phyloP scores from a whole-genome alignment of 2,329 filamentous ascomycete genomes.

The Aspergillus chevalieri region DNA sequence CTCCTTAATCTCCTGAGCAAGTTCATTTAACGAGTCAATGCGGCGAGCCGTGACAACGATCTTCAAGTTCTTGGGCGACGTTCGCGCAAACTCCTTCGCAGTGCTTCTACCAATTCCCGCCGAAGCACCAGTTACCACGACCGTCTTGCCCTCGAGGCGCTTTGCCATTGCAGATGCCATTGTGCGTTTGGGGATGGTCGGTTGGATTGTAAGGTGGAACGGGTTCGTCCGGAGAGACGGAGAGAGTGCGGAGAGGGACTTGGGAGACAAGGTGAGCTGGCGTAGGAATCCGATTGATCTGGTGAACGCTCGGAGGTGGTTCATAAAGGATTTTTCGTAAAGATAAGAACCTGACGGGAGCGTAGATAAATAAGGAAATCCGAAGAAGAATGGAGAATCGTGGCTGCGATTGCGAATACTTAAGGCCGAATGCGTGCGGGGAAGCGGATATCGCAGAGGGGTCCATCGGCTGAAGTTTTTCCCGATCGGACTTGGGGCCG shows the following conservation, averaged over 20 bases:
- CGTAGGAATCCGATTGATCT: constrained; percentile 21
- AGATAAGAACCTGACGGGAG: background rate
- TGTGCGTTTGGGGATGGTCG: constrained; percentile 32
- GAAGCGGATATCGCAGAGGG: constrained; percentile 10
- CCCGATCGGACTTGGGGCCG: constrained; percentile 15
- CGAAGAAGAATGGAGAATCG: constrained; percentile 1
- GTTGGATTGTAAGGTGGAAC: constrained; percentile 15
- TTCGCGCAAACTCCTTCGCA: constrained; percentile 89
- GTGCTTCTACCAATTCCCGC: constrained; percentile 73
- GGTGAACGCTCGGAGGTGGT: constrained; percentile 14
- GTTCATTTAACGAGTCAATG: constrained; percentile 66
- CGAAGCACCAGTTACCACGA: constrained; percentile 85
- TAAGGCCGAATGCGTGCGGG: constrained; percentile 11
- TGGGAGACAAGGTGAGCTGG: constrained; percentile 10
- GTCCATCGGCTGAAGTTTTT: constrained; percentile 13
- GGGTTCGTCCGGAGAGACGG: constrained; percentile 8
- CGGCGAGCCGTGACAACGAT: constrained; percentile 86
- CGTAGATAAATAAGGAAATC: constrained; percentile 3
- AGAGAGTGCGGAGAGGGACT: constrained; percentile 13
- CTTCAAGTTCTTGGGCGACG: constrained; percentile 70
- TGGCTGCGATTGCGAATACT: background rate
- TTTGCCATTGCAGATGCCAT: constrained; percentile 67
- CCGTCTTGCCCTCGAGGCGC: constrained; percentile 87
- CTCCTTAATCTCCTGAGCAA: constrained; percentile 68
- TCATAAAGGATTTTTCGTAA: constrained; percentile 20